Percentiles rank a stretch among this genome's conserved stretches.
Evolutionary conservation across 331 rosid species (phyloP).

Genomic region (Spiraea crenata): DNA sequence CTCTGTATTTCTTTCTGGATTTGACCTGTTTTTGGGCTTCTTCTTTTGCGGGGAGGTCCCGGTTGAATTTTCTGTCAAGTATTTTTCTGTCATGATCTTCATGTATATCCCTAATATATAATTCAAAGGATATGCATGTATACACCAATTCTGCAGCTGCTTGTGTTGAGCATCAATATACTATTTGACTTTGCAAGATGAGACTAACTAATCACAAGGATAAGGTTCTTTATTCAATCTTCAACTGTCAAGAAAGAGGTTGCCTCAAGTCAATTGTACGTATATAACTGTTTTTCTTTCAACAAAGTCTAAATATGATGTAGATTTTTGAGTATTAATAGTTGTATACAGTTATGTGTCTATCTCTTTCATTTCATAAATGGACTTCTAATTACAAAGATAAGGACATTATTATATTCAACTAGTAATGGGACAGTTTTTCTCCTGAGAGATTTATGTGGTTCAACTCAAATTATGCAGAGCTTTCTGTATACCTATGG

Average conservation of each 20-base stretch:
- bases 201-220: background rate
- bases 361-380: too few relatives aligned
- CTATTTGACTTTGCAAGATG: constrained; percentile 5
- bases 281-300: background rate
- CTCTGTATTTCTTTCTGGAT: constrained; percentile 1
- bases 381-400: too few relatives aligned
- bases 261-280: background rate
- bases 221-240: background rate
- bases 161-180: background rate
- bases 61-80: background rate
- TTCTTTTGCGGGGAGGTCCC: background rate
- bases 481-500: too few relatives aligned
- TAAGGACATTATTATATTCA: too few relatives aligned
- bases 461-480: too few relatives aligned
- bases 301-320: too few relatives aligned
- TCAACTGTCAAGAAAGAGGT: background rate
- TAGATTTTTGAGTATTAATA: too few relatives aligned
- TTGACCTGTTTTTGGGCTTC: constrained; percentile 5
- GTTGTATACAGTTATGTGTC: too few relatives aligned
- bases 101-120: background rate
- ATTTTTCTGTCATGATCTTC: background rate
- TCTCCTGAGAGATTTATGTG: too few relatives aligned
- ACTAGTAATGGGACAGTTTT: too few relatives aligned
- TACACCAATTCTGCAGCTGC: background rate
- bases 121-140: background rate